Evolutionary conservation across 192 early-diverging fungal species (phyloP).

Genomic region (Linderina pennispora): DNA sequence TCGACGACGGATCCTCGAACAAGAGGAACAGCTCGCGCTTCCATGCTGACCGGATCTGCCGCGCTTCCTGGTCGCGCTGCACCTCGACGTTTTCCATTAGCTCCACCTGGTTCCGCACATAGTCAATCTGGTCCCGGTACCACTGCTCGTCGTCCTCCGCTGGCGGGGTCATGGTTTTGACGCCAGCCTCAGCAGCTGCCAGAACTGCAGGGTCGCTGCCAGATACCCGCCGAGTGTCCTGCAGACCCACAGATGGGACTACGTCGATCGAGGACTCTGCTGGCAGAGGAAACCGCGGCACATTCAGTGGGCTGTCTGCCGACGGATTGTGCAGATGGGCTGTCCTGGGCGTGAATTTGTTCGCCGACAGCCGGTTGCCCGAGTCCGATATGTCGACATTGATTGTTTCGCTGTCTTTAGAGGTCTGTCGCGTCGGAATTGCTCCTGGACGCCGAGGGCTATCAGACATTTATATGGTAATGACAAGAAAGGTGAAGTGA

Average conservation of each 20-base stretch:
- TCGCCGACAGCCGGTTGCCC: too few relatives aligned
- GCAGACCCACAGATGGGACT: neutral
- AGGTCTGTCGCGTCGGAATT: too few relatives aligned
- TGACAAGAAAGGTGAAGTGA: too few relatives aligned
- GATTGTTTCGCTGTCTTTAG: neutral
- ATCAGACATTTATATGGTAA: too few relatives aligned
- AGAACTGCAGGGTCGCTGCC: constrained; percentile 1
- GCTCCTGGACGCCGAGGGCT: too few relatives aligned
- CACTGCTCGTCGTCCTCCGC: constrained; percentile 32
- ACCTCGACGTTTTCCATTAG: constrained; percentile 36
- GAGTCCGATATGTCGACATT: too few relatives aligned
- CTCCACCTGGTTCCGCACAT: constrained; percentile 44
- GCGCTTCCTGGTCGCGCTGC: constrained; percentile 39
- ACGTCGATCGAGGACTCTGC: constrained; percentile 1
- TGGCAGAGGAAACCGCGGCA: constrained; percentile 22
- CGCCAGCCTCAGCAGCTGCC: constrained; percentile 12
- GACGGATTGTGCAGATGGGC: neutral
- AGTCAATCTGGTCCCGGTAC: constrained; percentile 46
- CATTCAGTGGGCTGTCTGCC: constrained; percentile 13
- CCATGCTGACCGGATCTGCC: constrained; percentile 38
- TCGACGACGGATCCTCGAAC: constrained; percentile 74
- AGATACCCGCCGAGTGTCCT: neutral
- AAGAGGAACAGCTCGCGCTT: constrained; percentile 64
- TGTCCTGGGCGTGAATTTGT: too few relatives aligned
- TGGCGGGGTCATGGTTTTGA: constrained; percentile 14